Percentiles rank a stretch among this genome's conserved stretches.
phyloP scores from a whole-genome alignment of 495 filamentous ascomycete genomes.

The Daldinia childiae region DNA sequence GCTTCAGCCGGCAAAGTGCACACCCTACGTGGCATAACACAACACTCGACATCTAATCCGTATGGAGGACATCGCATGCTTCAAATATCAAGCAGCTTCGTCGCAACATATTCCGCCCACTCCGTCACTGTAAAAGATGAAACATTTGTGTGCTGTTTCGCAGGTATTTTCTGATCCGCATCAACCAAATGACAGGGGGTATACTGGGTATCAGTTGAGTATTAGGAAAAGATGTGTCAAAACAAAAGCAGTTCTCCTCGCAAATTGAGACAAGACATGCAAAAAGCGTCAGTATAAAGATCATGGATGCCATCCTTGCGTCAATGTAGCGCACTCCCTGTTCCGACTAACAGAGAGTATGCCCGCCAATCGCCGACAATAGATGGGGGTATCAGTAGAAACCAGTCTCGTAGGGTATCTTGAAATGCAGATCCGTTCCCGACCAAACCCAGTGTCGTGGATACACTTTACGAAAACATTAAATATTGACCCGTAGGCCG shows the following conservation, averaged over 20 bases:
- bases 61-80: conserved; percentile 26
- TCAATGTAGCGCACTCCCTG: conserved; percentile 31
- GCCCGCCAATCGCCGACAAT: conserved; percentile 37
- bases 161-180: conserved; percentile 43
- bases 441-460: conserved; percentile 54
- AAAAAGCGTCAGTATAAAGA: conserved; percentile 48
- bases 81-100: conserved; percentile 13
- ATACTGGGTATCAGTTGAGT: conserved; percentile 53
- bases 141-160: conserved; percentile 41
- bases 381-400: conserved; percentile 59
- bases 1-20: conserved; percentile 38
- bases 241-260: conserved; percentile 46
- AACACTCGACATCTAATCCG: conserved; percentile 40
- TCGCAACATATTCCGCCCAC: conserved; percentile 33
- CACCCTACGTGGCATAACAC: conserved; percentile 41
- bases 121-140: conserved; percentile 38
- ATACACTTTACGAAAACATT: conserved; percentile 48
- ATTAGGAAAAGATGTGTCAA: conserved; percentile 48
- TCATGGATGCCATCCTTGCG: conserved; percentile 45
- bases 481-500: conserved; percentile 41
- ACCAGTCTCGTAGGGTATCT: conserved; percentile 64
- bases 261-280: conserved; percentile 46
- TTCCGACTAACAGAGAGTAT: conserved; percentile 18
- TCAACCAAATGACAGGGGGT: conserved; percentile 49
- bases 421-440: conserved; percentile 65